These are phyloP conservation scores for Vigna reflexopilosa DNA, from an alignment of 306 rosid species.

Conservation along the genomic window DNA sequence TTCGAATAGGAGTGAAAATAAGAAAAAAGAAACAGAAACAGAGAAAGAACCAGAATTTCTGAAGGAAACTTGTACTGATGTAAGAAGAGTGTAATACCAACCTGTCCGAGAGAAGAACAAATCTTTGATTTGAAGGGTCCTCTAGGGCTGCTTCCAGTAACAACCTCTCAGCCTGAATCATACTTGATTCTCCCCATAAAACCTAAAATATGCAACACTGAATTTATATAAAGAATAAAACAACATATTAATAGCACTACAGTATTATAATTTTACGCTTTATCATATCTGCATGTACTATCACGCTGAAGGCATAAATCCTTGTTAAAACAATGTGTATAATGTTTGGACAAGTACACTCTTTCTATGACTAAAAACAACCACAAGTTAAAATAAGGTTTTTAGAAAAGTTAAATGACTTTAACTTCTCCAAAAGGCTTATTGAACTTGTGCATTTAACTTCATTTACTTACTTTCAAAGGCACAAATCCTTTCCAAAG, in stretches of 20 bases:
- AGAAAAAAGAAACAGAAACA: background rate
- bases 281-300: conserved; percentile 23
- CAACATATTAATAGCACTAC: background rate
- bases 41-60: background rate
- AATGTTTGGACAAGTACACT: background rate
- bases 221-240: conserved; percentile 21
- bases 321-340: background rate
- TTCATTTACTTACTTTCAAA: background rate
- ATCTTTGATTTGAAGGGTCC: conserved; percentile 94
- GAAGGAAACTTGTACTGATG: conserved; percentile 6
- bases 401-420: too few relatives aligned
- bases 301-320: conserved; percentile 5
- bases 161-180: conserved; percentile 63
- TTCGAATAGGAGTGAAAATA: background rate
- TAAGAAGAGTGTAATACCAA: conserved; percentile 35
- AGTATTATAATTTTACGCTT: background rate
- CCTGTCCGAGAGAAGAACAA: conserved; percentile 96
- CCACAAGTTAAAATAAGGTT: too few relatives aligned
- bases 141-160: conserved; percentile 70
- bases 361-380: too few relatives aligned
- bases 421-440: too few relatives aligned
- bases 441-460: too few relatives aligned
- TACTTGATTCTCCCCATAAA: conserved; percentile 70
- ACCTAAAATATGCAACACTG: conserved; percentile 46
- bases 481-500: background rate